Evolutionary conservation across 768 basidiomycete species (phyloP).

Genomic region (Paxillus rubicundulus): DNA sequence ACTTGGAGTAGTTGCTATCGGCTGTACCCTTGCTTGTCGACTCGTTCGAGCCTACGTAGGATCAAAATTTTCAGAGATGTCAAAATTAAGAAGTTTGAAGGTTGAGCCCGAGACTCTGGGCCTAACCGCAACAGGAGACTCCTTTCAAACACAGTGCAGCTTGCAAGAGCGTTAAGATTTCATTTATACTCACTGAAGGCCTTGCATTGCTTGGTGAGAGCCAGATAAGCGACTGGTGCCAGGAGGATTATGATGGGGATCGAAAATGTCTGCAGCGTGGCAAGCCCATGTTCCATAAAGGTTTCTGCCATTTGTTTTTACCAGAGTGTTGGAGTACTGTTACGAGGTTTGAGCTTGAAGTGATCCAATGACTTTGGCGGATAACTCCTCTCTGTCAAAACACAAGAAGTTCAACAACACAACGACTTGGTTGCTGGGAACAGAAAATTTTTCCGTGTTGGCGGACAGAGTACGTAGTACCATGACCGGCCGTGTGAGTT

Average conservation of each 20-base stretch:
- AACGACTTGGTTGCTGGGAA: not conserved
- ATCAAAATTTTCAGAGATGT: slow-evolving; percentile 5
- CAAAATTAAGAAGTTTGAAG: not conserved
- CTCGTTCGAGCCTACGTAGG: slow-evolving; percentile 5
- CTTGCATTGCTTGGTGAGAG: slow-evolving; percentile 2
- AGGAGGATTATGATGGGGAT: slow-evolving; percentile 10
- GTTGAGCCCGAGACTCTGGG: no score
- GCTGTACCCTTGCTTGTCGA: not conserved
- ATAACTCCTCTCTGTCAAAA: not conserved
- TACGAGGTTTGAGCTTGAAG: not conserved
- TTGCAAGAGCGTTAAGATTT: not conserved
- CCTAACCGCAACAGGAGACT: no score
- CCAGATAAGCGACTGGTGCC: slow-evolving; percentile 16
- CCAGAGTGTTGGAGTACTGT: no score
- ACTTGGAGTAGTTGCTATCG: slow-evolving; percentile 13
- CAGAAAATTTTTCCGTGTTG: no score
- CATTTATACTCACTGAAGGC: slow-evolving; percentile 14
- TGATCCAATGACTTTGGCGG: not conserved
- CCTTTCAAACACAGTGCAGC: slow-evolving; percentile 1
- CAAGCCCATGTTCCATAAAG: slow-evolving; percentile 2
- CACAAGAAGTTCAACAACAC: not conserved
- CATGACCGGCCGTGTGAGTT: no score
- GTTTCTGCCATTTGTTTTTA: not conserved
- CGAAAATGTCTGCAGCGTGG: slow-evolving; percentile 11
- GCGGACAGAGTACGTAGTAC: no score